Evolutionary conservation across 805 yeast species (phyloP).

Genomic region (Wickerhamomyces queroliae): DNA sequence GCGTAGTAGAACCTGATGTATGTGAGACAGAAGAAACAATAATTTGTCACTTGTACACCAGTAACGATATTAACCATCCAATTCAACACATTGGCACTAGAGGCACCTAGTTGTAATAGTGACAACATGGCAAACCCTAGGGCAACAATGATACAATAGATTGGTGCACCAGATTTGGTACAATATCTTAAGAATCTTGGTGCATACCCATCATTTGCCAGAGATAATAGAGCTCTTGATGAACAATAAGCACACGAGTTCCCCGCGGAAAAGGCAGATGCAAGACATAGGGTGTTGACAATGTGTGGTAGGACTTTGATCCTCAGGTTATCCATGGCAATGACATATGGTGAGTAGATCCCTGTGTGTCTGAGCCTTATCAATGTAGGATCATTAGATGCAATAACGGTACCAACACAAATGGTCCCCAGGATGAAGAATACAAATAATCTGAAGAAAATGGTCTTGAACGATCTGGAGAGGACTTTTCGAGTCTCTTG

Average conservation of each 20-base stretch:
- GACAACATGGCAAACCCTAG: conserved; percentile 52
- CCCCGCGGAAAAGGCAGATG: conserved; percentile 47
- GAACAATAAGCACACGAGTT: conserved; percentile 48
- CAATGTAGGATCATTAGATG: conserved; percentile 53
- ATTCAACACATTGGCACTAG: conserved; percentile 50
- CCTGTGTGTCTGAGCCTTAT: conserved; percentile 37
- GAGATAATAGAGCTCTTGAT: conserved; percentile 46
- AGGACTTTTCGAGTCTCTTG: conserved; percentile 62
- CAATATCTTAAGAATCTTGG: conserved; percentile 55
- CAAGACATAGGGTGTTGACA: conserved; percentile 42
- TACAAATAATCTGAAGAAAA: conserved; percentile 51
- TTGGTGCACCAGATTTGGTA: conserved; percentile 61
- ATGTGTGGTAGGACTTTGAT: conserved; percentile 40
- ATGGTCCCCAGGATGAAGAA: conserved; percentile 67
- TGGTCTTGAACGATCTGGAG: conserved; percentile 71
- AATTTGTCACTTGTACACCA: conserved; percentile 56
- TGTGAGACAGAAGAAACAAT: conserved; percentile 49
- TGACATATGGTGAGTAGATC: conserved; percentile 47
- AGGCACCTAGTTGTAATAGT: conserved; percentile 49
- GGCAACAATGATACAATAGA: conserved; percentile 48
- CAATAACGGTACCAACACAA: conserved; percentile 59
- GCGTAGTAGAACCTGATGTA: conserved; percentile 63
- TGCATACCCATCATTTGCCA: conserved; percentile 48
- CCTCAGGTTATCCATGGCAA: conserved; percentile 46
- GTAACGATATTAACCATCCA: conserved; percentile 67